Base-by-base conservation (phyloP, 2,329 filamentous ascomycete genomes). In the Didymella segeticola region DNA sequence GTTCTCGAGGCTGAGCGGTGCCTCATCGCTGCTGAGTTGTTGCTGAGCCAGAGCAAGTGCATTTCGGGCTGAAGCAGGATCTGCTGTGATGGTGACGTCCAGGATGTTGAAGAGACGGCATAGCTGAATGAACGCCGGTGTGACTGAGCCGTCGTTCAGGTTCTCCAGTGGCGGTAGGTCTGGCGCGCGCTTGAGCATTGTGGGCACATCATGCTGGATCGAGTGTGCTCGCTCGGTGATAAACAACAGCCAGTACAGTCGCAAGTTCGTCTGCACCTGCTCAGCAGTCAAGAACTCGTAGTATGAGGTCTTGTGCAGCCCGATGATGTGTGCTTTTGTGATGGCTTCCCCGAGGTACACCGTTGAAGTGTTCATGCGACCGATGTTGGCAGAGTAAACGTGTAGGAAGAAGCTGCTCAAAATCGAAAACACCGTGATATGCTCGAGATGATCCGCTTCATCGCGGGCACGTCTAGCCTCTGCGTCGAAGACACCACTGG, bases 241-340 rank as follows among this genome's bases (percentile, higher is more conserved):
- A 56, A 73, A 73, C 9, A 73, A 59, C 15, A 73, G 60, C 70
- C 70, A 73, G 37, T 73, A 73, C n/a, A 73, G 57, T 15, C 70
- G 59, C 36, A 72, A 39, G 22, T 61, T 58, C 49, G 68, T 66
- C 51, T 73, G 70, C 22, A 59, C 55, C 37, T 68, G 61, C 43
- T 70, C 69, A 2, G 55, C 14, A 11, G 57, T 53, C 62, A 73
- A 62, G 14, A 36, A 29, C 27, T 65, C 52, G 36, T 73, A 73
- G 41, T 67, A 63, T 1, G 48, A 52, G 7, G 62, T 23, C 36
- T 66, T 71, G 26, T 73, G 63, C 15, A 73, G 48, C 4, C 70
- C 70, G 14, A 72, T 51, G 12, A 73, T 68, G 31, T 73, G 70
- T 26, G 68, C 67, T 53, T 72, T 72, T 20, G 63, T 63, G 25